These are phyloP conservation scores for Boletus eberwhitei DNA, from an alignment of 768 basidiomycete species.

Conservation along the genomic window DNA sequence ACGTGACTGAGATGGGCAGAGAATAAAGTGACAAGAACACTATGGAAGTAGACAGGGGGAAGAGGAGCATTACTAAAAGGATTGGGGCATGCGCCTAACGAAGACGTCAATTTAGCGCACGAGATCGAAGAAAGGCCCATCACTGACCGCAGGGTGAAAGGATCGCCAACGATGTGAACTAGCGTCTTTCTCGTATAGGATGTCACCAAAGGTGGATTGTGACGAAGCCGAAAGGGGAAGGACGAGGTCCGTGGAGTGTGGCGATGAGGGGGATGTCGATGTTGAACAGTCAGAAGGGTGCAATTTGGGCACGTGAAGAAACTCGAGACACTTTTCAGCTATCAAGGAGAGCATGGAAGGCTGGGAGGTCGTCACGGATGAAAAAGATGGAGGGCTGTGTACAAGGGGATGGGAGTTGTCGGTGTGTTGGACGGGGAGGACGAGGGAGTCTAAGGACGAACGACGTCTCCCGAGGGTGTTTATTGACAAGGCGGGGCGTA, in stretches of 20 bases:
- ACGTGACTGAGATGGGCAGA: conserved; percentile 68
- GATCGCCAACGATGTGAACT: conserved; percentile 29
- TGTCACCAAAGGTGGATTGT: conserved; percentile 42
- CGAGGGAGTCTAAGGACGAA: conserved; percentile 40
- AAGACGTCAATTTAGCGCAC: conserved; percentile 8
- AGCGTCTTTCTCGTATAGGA: conserved; percentile 38
- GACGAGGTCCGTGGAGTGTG: conserved; percentile 42
- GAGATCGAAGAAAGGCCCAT: neutral
- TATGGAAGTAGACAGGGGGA: conserved; percentile 63
- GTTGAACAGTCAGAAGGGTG: conserved; percentile 37
- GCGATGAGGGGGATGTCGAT: conserved; percentile 42
- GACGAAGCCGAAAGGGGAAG: conserved; percentile 57
- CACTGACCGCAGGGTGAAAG: conserved; percentile 36
- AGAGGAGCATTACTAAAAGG: conserved; percentile 65
- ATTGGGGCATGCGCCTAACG: conserved; percentile 54
- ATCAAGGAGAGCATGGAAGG: conserved; percentile 52
- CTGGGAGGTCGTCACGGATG: conserved; percentile 22
- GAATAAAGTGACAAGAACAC: conserved; percentile 46
- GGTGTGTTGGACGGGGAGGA: conserved; percentile 31
- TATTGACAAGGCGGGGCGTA: conserved; percentile 50
- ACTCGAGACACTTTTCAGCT: conserved; percentile 49
- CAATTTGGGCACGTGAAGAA: conserved; percentile 47
- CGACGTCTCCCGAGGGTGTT: conserved; percentile 53
- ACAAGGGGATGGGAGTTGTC: conserved; percentile 2
- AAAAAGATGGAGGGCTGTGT: neutral